Percentiles rank a stretch among this genome's conserved stretches.
phyloP scores from a whole-genome alignment of 345 rosid genomes.

The thale cress (Arabidopsis thaliana) region TAIR10.1 NC_003071.7:10822501-10823000 shows the following conservation, averaged over 20 bases:
- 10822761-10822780: slow-evolving; percentile 93
- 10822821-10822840: slow-evolving; percentile 97
- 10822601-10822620: neutral
- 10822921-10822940: slow-evolving; percentile 71
- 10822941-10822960: slow-evolving; percentile 87
- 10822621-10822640: neutral
- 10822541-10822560: slow-evolving; percentile 11
- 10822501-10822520: slow-evolving; percentile 15
- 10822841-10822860: slow-evolving; percentile 87
- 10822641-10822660: neutral
- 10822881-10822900: slow-evolving; percentile 64
- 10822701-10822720: slow-evolving; percentile 56
- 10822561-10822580: slow-evolving; percentile 3
- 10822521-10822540: slow-evolving; percentile 39
- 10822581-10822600: slow-evolving; percentile 5
- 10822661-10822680: neutral
- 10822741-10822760: slow-evolving; percentile 96
- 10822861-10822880: slow-evolving; percentile 71
- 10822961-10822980: slow-evolving; percentile 85
- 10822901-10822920: slow-evolving; percentile 76
- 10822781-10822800: slow-evolving; percentile 89
- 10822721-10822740: slow-evolving; percentile 85
- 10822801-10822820: slow-evolving; percentile 90
- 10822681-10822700: neutral
- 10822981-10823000: slow-evolving; percentile 75